Conservation (phyloP, 306 rosid genomes). For the Crataegus laevigata region DNA sequence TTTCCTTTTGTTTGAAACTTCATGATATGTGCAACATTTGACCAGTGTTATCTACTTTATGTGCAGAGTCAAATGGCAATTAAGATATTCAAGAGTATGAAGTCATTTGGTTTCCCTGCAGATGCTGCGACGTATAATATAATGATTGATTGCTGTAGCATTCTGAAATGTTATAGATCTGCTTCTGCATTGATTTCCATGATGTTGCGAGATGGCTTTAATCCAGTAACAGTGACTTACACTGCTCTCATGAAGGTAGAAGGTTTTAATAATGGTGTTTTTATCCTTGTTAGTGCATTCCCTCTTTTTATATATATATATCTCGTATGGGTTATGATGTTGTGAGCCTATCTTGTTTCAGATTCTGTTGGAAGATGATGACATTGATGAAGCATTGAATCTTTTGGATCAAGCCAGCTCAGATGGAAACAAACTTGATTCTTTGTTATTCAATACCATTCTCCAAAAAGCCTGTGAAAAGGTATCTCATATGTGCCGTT, state of each 20-base stretch:
- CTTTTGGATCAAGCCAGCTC: slow-evolving; percentile 57
- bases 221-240: slow-evolving; percentile 42
- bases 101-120: slow-evolving; percentile 42
- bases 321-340: not conserved
- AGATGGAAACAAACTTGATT: slow-evolving; percentile 54
- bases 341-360: slow-evolving; percentile 31
- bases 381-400: slow-evolving; percentile 46
- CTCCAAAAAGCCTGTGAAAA: slow-evolving; percentile 43
- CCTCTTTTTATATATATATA: not conserved
- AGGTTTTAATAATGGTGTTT: not conserved
- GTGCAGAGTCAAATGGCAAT: slow-evolving; percentile 59
- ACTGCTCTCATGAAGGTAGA: slow-evolving; percentile 59
- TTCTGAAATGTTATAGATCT: slow-evolving; percentile 51
- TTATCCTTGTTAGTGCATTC: not conserved
- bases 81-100: slow-evolving; percentile 62
- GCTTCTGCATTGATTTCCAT: slow-evolving; percentile 53
- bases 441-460: slow-evolving; percentile 50
- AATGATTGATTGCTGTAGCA: slow-evolving; percentile 66
- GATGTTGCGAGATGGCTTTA: slow-evolving; percentile 75
- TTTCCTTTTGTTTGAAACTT: slow-evolving; percentile 21
- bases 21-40: slow-evolving; percentile 11
- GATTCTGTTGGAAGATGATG: slow-evolving; percentile 54
- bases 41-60: slow-evolving; percentile 19
- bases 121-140: slow-evolving; percentile 55
- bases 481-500: slow-evolving; percentile 38